Conservation (phyloP, 2,329 filamentous ascomycete species). For the Trichothecium sympodiale region DNA sequence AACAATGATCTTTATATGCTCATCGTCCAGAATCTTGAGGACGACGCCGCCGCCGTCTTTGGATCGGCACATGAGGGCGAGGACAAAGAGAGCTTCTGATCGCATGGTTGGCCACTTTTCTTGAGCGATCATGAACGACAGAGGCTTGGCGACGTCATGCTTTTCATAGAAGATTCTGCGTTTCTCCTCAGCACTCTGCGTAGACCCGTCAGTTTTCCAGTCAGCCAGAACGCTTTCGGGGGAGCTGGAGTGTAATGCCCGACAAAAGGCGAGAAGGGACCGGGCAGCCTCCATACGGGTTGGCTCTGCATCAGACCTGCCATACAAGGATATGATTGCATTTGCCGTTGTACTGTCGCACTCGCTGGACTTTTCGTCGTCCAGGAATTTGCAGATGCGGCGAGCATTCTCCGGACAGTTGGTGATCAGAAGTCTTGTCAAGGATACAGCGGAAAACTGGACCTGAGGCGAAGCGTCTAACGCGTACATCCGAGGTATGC, state of each 20-base stretch:
- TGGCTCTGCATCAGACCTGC: conserved; percentile 31
- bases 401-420: conserved; percentile 41
- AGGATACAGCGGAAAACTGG: conserved; percentile 48
- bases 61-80: conserved; percentile 47
- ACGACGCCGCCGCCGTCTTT: conserved; percentile 36
- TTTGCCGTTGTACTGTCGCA: conserved; percentile 6
- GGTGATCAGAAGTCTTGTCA: conserved; percentile 44
- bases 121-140: conserved; percentile 44
- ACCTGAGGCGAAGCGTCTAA: conserved; percentile 41
- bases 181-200: conserved; percentile 5
- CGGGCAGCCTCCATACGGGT: conserved; percentile 50
- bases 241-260: conserved; percentile 37
- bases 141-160: conserved; percentile 30
- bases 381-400: conserved; percentile 31
- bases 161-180: conserved; percentile 31
- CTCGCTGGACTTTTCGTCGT: conserved; percentile 14
- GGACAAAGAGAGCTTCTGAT: conserved; percentile 51
- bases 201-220: conserved; percentile 19
- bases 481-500: conserved; percentile 43
- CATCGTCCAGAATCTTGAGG: conserved; percentile 26
- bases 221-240: conserved; percentile 19
- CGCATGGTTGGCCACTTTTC: conserved; percentile 46
- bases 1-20: conserved; percentile 22
- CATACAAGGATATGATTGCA: conserved; percentile 16
- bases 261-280: conserved; percentile 39